Percentiles rank a stretch among this genome's conserved stretches.
Evolutionary conservation across 1,284 basidiomycete species (phyloP).

Genomic region (Cystobasidium pallidum): DNA sequence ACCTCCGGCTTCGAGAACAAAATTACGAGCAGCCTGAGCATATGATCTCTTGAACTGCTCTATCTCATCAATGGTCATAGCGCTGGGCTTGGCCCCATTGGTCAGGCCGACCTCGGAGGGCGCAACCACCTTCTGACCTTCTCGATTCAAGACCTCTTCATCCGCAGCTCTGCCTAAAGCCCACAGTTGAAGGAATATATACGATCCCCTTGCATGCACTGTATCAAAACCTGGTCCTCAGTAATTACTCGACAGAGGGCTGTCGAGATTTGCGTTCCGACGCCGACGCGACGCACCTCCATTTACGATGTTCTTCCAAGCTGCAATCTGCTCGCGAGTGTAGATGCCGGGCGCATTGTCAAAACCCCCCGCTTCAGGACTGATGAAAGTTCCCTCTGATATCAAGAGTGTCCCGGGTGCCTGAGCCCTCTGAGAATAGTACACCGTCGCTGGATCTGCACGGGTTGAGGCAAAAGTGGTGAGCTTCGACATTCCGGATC

Average conservation of each 20-base stretch:
- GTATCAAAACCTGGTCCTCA: not conserved
- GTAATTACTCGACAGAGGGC: not conserved
- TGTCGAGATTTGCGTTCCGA: too few relatives aligned
- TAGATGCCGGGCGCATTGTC: constrained; percentile 57
- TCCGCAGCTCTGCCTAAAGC: constrained; percentile 60
- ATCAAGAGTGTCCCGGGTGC: constrained; percentile 58
- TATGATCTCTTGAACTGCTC: constrained; percentile 60
- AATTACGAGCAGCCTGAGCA: constrained; percentile 61
- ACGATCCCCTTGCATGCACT: constrained; percentile 60
- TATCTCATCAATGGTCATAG: constrained; percentile 52
- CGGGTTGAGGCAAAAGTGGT: not conserved
- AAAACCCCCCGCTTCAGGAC: constrained; percentile 44
- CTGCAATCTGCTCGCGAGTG: constrained; percentile 60
- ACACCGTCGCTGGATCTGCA: constrained; percentile 48
- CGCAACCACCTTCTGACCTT: constrained; percentile 56
- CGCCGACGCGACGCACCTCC: constrained; percentile 51
- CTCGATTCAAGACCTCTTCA: constrained; percentile 49
- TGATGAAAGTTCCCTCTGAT: constrained; percentile 61
- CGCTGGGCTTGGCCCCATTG: constrained; percentile 54
- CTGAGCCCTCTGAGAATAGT: constrained; percentile 62
- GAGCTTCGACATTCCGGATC: too few relatives aligned
- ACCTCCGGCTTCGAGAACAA: constrained; percentile 65
- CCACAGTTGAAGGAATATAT: constrained; percentile 63
- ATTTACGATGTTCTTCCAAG: constrained; percentile 61
- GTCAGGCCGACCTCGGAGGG: constrained; percentile 57